Base-by-base conservation (phyloP, 495 filamentous ascomycete genomes). In the Trichoderma orchidacearum region DNA sequence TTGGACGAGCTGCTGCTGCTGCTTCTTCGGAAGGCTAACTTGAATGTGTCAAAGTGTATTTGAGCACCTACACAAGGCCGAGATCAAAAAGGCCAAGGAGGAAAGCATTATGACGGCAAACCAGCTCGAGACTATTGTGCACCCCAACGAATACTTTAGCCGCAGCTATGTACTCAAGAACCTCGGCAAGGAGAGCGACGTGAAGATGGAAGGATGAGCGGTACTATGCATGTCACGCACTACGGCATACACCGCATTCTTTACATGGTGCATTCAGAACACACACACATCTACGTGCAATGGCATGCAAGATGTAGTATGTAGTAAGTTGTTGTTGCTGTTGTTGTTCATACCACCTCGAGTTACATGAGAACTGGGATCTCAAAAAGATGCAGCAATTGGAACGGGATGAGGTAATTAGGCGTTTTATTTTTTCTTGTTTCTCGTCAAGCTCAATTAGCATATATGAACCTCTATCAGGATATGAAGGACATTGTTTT, bases 81-180 rank as follows among this genome's bases (percentile, higher is more conserved):
- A 96, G 66, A 81, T 99, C 56, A 90, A 88, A 71, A 84, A 82
- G 64, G 92, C 90, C 55, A 93, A 89, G 71, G 92, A 97, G 31
- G 73, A 76, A n/a, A 82, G 83, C 7, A 73, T 82, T 30, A 90
- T 89, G 88, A 80, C 80, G 29, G 76, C 83, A n/a, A 76, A 80
- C 5, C 86, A 94, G 64, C 75, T 94, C 31, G 93, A 96, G 71
- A 97, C 90, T 1, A 96, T 99, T 61, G 85, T 95, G 18, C 94
- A 99, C 68, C 94, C 94, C 9, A 99, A 99, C 68, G 89, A 90
- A 56, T 99, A 96, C 69, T 97, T 97, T 70, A 92, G 93, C 76
- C 79, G 91, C 59, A 92, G 89, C 64, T 97, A 87, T 68, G 62
- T 94, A 62, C 69, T 97, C 50, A 95, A 88, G 78, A 84, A 90